Evolutionary conservation across 495 filamentous ascomycete genomes (phyloP).

Genomic region (Cryomyces antarcticus): DNA sequence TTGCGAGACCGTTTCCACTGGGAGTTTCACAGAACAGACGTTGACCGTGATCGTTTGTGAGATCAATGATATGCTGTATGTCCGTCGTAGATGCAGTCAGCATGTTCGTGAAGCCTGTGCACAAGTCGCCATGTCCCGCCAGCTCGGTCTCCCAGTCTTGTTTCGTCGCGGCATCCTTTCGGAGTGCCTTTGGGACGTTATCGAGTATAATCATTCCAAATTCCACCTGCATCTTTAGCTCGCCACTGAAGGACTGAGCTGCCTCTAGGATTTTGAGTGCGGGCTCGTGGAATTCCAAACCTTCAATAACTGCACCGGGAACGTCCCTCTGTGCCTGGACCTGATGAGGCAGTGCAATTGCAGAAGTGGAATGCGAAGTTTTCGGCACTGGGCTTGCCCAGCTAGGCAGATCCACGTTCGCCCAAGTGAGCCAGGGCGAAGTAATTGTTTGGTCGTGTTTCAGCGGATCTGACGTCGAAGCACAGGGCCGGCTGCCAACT

Average conservation of each 20-base stretch:
- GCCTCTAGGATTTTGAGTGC: not conserved
- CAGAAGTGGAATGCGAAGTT: not conserved
- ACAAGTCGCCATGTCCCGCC: not conserved
- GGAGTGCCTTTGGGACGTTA: not conserved
- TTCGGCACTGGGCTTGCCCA: not conserved
- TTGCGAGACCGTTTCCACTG: too few species aligned
- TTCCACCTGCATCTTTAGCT: not conserved
- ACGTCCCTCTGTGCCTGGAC: not conserved
- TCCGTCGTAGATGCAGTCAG: not conserved
- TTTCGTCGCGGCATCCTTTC: not conserved
- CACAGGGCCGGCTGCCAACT: too few species aligned
- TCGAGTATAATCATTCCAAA: not conserved
- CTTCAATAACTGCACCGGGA: not conserved
- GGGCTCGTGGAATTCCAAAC: not conserved
- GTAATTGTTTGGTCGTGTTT: too few species aligned
- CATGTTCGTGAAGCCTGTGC: not conserved
- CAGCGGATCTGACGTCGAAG: too few species aligned
- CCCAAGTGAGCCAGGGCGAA: too few species aligned
- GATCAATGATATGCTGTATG: not conserved
- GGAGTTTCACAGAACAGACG: not conserved
- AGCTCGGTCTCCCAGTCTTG: not conserved
- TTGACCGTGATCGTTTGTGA: not conserved
- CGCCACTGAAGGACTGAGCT: not conserved
- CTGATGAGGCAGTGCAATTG: not conserved
- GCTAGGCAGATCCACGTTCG: not conserved